Evolutionary conservation across 805 yeast species (phyloP).

Genomic region (Candida xyloterini): DNA sequence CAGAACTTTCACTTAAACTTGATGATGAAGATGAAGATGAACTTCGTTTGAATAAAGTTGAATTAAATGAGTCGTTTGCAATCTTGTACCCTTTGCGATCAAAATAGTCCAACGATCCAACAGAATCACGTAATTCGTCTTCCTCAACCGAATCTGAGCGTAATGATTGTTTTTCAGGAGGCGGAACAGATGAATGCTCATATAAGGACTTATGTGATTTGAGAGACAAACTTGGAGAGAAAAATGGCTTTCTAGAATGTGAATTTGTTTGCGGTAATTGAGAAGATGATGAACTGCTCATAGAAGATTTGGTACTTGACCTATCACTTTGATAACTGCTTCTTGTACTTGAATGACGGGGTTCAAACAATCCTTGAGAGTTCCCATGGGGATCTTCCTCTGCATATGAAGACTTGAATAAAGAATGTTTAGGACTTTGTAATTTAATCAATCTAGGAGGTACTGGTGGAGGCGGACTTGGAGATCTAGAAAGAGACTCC

Average conservation of each 20-base stretch:
- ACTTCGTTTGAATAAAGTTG: slow-evolving; percentile 1
- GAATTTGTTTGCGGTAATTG: not conserved
- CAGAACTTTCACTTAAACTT: slow-evolving; percentile 5
- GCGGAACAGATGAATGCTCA: slow-evolving; percentile 2
- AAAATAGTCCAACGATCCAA: slow-evolving; percentile 12
- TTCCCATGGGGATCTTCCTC: slow-evolving; percentile 1
- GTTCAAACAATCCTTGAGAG: not conserved
- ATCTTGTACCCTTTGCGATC: slow-evolving; percentile 12
- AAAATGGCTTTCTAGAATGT: slow-evolving; percentile 6
- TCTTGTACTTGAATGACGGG: not conserved
- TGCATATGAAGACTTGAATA: slow-evolving; percentile 6
- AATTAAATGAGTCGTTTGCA: slow-evolving; percentile 7
- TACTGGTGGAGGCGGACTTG: slow-evolving; percentile 11
- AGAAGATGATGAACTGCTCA: slow-evolving; percentile 4
- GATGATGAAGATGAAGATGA: slow-evolving; percentile 8
- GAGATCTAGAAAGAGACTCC: slow-evolving; percentile 1
- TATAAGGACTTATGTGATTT: slow-evolving; percentile 9
- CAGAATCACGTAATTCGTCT: slow-evolving; percentile 13
- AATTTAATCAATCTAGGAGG: slow-evolving; percentile 3
- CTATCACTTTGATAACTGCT: slow-evolving; percentile 3
- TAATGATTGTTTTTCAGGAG: not conserved
- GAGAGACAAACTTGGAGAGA: slow-evolving; percentile 8
- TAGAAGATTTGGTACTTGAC: slow-evolving; percentile 2
- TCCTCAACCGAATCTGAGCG: slow-evolving; percentile 11
- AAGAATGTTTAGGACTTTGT: not conserved